A percentile compares a stretch with the other conserved stretches of the same genome.
These are phyloP conservation scores for Clitopilus hobsonii DNA, from an alignment of 768 basidiomycete species.

Conservation along the genomic window DNA sequence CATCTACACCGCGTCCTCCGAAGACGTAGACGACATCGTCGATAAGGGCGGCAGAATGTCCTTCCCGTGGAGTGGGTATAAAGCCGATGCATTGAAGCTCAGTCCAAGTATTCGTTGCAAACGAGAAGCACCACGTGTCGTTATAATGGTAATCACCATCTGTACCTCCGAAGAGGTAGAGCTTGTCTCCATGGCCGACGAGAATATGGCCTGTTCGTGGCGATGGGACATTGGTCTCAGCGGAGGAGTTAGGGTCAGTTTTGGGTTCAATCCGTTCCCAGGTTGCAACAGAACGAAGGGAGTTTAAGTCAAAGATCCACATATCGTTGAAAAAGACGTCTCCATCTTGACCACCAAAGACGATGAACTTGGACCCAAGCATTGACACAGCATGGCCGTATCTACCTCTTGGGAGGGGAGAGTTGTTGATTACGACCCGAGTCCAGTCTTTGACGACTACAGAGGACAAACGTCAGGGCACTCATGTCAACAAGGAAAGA, in stretches of 20 bases:
- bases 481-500: not conserved
- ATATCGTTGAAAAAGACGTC: conserved; percentile 93
- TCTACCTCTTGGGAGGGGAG: conserved; percentile 76
- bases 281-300: conserved; percentile 21
- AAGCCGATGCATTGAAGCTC: conserved; percentile 96
- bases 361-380: conserved; percentile 84
- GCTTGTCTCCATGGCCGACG: conserved; percentile 74
- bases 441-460: conserved; percentile 98
- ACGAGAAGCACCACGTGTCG: conserved; percentile 95
- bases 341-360: conserved; percentile 96
- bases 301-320: conserved; percentile 94
- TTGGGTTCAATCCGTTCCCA: not conserved
- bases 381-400: conserved; percentile 97
- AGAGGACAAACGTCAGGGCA: conserved; percentile 4
- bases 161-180: conserved; percentile 94
- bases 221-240: conserved; percentile 56
- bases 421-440: conserved; percentile 69
- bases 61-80: conserved; percentile 92
- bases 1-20: conserved; percentile 95
- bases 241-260: not conserved
- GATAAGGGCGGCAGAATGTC: conserved; percentile 93
- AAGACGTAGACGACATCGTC: conserved; percentile 98
- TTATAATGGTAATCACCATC: conserved; percentile 99
- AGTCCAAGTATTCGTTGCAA: conserved; percentile 76
- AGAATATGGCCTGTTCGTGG: conserved; percentile 90